Evolutionary conservation across 305 asterid species (phyloP), one percentile per base, ranked within the genome.

Genomic region (Galium porrigens): DNA sequence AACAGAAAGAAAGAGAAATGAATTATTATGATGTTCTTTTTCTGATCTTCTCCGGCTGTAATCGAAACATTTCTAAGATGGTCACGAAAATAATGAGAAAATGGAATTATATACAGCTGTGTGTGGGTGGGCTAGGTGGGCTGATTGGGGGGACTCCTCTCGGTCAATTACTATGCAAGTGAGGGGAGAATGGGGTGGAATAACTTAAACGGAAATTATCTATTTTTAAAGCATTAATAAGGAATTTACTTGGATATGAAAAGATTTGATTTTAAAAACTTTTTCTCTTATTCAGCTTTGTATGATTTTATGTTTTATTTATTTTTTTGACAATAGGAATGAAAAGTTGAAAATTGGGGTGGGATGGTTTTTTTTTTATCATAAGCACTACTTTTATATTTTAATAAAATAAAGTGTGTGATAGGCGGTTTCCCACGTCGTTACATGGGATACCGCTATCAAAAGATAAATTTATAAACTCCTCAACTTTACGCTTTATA

Each of bases 21-120:
- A 51, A 64, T 34, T 51, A 33, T 51, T 51, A 33, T 51, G 22
- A 33, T 4, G 39, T 32, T 64, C 51, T 64, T 33, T 64, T 64
- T 11, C 68, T 64, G 68, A 64, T 33, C 49, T 42, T 64, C 46
- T 65, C 58, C 61, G 61, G 61, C 36, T 52, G 61, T 20, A 65
- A 51, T 52, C 68, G 68, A 18, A 65, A 65, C 61, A 65, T 65
- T 52, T 51, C 22, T 46, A 3, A 34, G 44, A 33, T 51, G 11
- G 17, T 17, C 33, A n/a, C 27, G 18, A 32, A 3, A 32, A 3
- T 6, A 29, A 12, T 30, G 11, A 22, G 49, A 17, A 12, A 10
- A 33, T 17, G 3, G 33, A 34, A 18, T n/a, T 41, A 12, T 33
- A 15, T 64, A 49, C 60, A 64, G 48, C 49, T 64, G 60, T 44